These are phyloP conservation scores for Phytopythium kandeliae DNA, from an alignment of 352 stramenopile species.

Conservation along the genomic window DNA sequence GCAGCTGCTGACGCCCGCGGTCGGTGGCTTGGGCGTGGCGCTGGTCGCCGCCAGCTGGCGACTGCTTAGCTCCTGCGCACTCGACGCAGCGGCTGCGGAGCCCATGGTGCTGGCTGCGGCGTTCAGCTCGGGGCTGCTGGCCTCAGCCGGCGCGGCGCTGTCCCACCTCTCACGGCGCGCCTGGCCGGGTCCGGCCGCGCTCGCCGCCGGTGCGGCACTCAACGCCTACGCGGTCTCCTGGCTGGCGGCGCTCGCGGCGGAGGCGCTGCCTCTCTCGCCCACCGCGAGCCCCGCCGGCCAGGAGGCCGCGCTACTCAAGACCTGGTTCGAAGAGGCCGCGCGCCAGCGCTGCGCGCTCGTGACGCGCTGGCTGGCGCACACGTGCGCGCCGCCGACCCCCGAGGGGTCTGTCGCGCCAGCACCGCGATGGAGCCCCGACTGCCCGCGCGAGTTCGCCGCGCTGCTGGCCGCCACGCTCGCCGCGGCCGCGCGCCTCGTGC, in stretches of 20 bases:
- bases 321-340: constrained; percentile 14
- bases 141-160: background rate
- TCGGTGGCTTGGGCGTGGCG: background rate
- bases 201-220: background rate
- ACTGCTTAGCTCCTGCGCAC: background rate
- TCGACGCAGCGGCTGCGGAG: background rate
- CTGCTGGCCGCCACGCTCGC: constrained; percentile 11
- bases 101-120: background rate
- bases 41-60: background rate
- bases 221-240: background rate
- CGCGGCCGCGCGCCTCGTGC: constrained; percentile 12
- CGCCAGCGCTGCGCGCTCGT: constrained; percentile 18
- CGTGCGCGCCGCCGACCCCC: constrained; percentile 10
- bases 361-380: constrained; percentile 21
- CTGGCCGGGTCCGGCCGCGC: background rate
- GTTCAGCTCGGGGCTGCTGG: background rate
- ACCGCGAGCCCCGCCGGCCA: too few relatives aligned
- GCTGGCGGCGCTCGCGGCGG: background rate
- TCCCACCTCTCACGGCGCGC: background rate
- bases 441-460: constrained; percentile 17
- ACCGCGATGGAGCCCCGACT: constrained; percentile 14
- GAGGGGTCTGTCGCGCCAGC: background rate
- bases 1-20: background rate
- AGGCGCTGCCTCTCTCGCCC: too few relatives aligned
- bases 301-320: background rate